Conservation (phyloP, 805 yeast genomes). For the Metschnikowia picachoensis region DNA sequence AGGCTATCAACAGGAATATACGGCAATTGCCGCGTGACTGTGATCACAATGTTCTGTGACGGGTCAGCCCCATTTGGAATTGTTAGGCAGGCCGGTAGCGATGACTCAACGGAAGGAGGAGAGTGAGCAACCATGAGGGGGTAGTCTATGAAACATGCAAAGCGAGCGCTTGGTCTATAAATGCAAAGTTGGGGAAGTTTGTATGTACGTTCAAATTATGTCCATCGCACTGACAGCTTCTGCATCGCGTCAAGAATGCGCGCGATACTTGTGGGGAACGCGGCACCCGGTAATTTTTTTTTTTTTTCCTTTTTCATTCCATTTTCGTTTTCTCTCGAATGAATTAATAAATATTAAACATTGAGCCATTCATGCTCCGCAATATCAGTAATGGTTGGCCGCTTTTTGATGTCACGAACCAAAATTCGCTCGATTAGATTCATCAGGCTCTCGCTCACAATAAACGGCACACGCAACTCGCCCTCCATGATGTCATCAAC, state of each 20-base stretch:
- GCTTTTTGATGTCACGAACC: slow-evolving; percentile 56
- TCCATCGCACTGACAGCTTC: neutral
- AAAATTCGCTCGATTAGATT: slow-evolving; percentile 62
- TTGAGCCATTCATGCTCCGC: slow-evolving; percentile 64
- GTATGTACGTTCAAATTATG: neutral
- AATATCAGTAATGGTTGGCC: slow-evolving; percentile 76
- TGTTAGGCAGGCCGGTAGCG: slow-evolving; percentile 1
- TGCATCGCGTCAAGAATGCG: slow-evolving; percentile 12
- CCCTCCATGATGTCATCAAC: slow-evolving; percentile 96
- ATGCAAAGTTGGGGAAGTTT: neutral
- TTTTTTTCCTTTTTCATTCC: too few species aligned
- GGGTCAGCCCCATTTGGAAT: slow-evolving; percentile 2
- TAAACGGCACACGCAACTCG: slow-evolving; percentile 65
- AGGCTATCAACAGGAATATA: slow-evolving; percentile 2
- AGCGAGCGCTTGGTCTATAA: neutral
- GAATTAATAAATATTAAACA: slow-evolving; percentile 1
- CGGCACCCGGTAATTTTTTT: too few species aligned
- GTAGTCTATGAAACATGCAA: neutral
- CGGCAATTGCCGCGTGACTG: slow-evolving; percentile 8
- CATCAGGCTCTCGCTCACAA: slow-evolving; percentile 59
- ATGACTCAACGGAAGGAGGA: neutral
- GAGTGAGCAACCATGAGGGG: neutral
- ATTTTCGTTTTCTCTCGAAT: too few species aligned
- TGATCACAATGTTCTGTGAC: slow-evolving; percentile 1
- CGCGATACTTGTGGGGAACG: neutral